Evolutionary conservation across 23 red algal genomes (phyloP).

Genomic region (Cyanidium caldarium): DNA sequence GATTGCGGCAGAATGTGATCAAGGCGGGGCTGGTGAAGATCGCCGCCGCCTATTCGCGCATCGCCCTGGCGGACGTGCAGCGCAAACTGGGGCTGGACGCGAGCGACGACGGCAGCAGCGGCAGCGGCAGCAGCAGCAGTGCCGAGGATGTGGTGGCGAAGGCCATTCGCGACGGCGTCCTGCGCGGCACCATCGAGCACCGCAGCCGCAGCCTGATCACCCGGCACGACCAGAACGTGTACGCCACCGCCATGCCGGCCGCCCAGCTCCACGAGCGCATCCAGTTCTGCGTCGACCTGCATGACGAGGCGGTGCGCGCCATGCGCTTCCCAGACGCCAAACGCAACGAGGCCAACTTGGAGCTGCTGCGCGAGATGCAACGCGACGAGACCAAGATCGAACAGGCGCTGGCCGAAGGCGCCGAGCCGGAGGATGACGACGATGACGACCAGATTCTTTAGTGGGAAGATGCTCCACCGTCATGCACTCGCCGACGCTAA

Average conservation of each 20-base stretch:
- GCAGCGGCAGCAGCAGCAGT: constrained; percentile 16
- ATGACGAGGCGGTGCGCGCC: constrained; percentile 85
- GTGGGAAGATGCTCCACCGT: background rate
- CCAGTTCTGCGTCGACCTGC: constrained; percentile 85
- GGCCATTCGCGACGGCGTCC: constrained; percentile 88
- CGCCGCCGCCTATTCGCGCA: constrained; percentile 73
- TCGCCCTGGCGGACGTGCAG: constrained; percentile 58
- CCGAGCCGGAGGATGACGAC: background rate
- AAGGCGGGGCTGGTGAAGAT: constrained; percentile 80
- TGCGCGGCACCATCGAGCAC: constrained; percentile 80
- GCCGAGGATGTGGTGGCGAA: constrained; percentile 92
- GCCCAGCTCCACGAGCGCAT: constrained; percentile 78
- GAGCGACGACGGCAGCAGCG: too few species aligned
- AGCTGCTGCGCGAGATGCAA: constrained; percentile 1
- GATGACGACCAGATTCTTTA: background rate
- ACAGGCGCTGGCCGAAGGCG: background rate
- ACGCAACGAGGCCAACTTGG: background rate
- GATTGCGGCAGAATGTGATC: constrained; percentile 95
- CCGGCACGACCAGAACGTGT: constrained; percentile 46
- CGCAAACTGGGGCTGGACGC: constrained; percentile 46
- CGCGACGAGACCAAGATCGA: constrained; percentile 4
- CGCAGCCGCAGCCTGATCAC: constrained; percentile 43
- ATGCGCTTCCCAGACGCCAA: constrained; percentile 80
- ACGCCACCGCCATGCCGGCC: constrained; percentile 56
- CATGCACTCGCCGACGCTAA: background rate